Percentiles rank a stretch among this genome's conserved stretches.
phyloP scores from a whole-genome alignment of 1,284 basidiomycete genomes.

The Hymenochaete sp. region DNA sequence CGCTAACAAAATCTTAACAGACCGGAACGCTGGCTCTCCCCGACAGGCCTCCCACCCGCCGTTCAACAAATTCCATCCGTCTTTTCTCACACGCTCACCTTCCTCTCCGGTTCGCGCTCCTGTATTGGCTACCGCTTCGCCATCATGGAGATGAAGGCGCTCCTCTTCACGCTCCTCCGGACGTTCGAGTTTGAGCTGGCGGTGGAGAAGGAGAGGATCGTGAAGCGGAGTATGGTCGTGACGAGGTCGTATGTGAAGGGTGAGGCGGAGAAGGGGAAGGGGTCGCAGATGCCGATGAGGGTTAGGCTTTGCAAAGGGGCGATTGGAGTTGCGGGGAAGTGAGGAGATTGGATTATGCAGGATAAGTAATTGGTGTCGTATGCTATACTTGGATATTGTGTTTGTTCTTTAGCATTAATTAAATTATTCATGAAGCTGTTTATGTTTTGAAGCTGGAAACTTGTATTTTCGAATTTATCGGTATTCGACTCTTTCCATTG shows the following conservation, averaged over 20 bases:
- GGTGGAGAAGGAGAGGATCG: constrained; percentile 22
- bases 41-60: constrained; percentile 15
- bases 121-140: constrained; percentile 39
- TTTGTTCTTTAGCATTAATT: too few relatives aligned
- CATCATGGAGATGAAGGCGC: constrained; percentile 31
- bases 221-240: constrained; percentile 20
- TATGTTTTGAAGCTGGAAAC: too few relatives aligned
- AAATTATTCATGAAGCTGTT: too few relatives aligned
- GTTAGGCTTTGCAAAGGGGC: constrained; percentile 16
- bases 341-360: too few relatives aligned
- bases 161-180: constrained; percentile 35
- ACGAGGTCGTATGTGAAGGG: constrained; percentile 21
- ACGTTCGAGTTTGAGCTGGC: constrained; percentile 32
- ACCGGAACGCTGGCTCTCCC: constrained; percentile 27
- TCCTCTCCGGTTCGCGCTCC: constrained; percentile 24
- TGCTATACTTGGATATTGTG: too few relatives aligned
- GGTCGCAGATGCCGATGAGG: constrained; percentile 22
- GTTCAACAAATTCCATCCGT: constrained; percentile 25
- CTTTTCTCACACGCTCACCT: constrained; percentile 26
- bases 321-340: too few relatives aligned
- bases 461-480: too few relatives aligned
- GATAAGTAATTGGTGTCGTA: too few relatives aligned
- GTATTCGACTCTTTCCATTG: too few relatives aligned
- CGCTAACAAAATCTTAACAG: constrained; percentile 10
- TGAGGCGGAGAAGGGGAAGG: constrained; percentile 17